Base-by-base conservation (phyloP, 176 grass and related monocot genomes). In the sorghum (Sorghum bicolor) region DNA sequence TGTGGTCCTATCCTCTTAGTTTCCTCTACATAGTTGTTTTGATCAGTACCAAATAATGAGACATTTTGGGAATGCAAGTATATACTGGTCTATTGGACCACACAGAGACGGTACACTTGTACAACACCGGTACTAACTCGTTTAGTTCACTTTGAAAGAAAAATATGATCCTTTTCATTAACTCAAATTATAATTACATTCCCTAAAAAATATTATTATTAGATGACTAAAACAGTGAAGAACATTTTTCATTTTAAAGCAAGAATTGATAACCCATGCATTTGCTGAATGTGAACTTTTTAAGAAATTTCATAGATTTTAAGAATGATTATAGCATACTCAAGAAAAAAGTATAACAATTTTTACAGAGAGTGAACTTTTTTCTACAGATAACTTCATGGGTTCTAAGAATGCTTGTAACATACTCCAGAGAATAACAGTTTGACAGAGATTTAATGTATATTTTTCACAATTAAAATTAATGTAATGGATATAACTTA, bases 381-480 rank as follows among this genome's bases (percentile, higher is more conserved):
- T 79, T 40, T 70, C 4, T 6, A 69, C 64, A 48, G 40, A 38
- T 74, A 80, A 68, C 15, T 68, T 28, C 11, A 26, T 22, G 37
- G 44, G 45, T 68, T 37, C n/a, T 68, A 75, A 67, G 25, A 67
- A 70, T 53, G 12, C 38, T 52, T 41, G 75, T 81, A 37, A 67
- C 13, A 20, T 67, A 81, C 24, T 53, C 8, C 31, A 57, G 37
- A 61, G 20, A 72, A 22, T 17, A 72, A 65, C 4, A 80, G 65
- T 30, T 53, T 40, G 16, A 72, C 1, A 65, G 41, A 66, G 73
- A 38, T 0, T 41, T 5, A 55, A 67, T 58, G 43, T 9, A 7
- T 12, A 65, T 53, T 22, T 80, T 36, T 73, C 63, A 11, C 14
- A 39, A 52, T 31, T 80, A 64, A 64, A 31, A 55, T 55, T 55